Conservation (phyloP, 257 asterid genomes). For the Nicotiana obtusifolia region DNA sequence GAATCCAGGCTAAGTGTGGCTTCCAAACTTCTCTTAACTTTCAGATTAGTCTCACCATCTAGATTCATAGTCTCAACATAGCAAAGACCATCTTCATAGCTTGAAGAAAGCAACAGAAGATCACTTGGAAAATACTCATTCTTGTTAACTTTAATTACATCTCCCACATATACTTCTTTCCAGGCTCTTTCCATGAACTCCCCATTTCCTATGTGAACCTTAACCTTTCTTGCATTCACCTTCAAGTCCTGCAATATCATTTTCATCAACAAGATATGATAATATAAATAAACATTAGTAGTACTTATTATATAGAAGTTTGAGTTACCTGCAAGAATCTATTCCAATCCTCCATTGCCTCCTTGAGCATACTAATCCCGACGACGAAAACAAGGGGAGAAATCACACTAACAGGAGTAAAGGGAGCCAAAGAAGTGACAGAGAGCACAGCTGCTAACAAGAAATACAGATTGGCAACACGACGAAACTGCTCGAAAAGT, state of each 20-base stretch:
- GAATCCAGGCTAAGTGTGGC: conserved; percentile 52
- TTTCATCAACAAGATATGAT: not conserved
- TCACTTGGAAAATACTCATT: conserved; percentile 89
- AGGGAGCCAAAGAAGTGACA: conserved; percentile 70
- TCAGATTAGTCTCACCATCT: conserved; percentile 94
- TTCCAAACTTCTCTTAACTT: conserved; percentile 77
- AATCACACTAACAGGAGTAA: conserved; percentile 63
- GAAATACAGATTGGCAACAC: conserved; percentile 91
- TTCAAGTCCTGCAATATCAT: conserved; percentile 53
- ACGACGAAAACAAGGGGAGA: conserved; percentile 84
- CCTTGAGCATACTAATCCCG: conserved; percentile 95
- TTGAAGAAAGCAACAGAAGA: conserved; percentile 74
- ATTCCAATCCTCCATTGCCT: conserved; percentile 91
- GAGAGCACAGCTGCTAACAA: conserved; percentile 82
- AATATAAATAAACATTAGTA: not conserved
- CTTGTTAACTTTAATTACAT: conserved; percentile 77
- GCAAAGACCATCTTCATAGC: conserved; percentile 91
- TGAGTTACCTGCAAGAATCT: conserved; percentile 45
- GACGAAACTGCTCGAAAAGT: conserved; percentile 82
- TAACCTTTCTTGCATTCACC: conserved; percentile 70
- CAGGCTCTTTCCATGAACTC: conserved; percentile 61
- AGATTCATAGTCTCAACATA: conserved; percentile 95
- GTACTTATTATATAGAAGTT: too few species aligned
- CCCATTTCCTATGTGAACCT: conserved; percentile 61
- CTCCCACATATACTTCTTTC: conserved; percentile 89